A percentile compares a stretch with the other conserved stretches of the same genome.
phyloP scores from a whole-genome alignment of 2,329 filamentous ascomycete genomes.

The Scedosporium apiospermum region DNA sequence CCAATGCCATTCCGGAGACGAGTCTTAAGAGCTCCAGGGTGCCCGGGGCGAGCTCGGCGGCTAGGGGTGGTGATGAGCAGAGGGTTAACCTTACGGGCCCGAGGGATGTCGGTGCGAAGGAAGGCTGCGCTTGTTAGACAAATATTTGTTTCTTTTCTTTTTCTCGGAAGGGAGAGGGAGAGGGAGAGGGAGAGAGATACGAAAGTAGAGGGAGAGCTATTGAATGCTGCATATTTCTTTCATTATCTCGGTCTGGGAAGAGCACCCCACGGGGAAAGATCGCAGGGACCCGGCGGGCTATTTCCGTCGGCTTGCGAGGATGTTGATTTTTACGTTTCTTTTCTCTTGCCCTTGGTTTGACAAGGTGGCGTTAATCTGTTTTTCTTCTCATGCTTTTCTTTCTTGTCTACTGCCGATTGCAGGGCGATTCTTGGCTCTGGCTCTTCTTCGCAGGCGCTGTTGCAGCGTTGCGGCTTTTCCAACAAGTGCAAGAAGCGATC shows the following conservation, averaged over 20 bases:
- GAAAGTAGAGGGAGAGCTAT: not conserved
- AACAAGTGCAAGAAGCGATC: not conserved
- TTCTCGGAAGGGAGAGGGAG: not conserved
- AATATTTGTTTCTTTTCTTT: conserved; percentile 5
- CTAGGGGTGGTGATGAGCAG: conserved; percentile 55
- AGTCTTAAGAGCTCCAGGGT: conserved; percentile 83
- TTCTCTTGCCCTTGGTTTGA: not conserved
- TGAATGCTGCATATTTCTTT: not conserved
- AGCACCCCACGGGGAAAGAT: not conserved
- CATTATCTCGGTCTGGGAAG: not conserved
- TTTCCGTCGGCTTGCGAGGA: not conserved
- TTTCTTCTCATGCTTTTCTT: not conserved
- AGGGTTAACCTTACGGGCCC: conserved; percentile 76
- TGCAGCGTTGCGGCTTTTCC: not conserved
- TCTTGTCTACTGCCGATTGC: not conserved
- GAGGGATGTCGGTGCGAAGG: conserved; percentile 68
- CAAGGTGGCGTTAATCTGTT: not conserved
- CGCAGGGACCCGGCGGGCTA: not conserved
- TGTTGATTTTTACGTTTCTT: not conserved
- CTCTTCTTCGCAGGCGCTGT: not conserved
- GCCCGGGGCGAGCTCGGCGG: conserved; percentile 50
- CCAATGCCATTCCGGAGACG: conserved; percentile 94
- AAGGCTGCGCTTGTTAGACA: conserved; percentile 75
- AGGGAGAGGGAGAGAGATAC: not conserved
- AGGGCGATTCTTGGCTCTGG: not conserved